Evolutionary conservation across 495 filamentous ascomycete genomes (phyloP), one percentile per base, ranked within the genome.

Genomic region (Astrothelium macrocarpum): DNA sequence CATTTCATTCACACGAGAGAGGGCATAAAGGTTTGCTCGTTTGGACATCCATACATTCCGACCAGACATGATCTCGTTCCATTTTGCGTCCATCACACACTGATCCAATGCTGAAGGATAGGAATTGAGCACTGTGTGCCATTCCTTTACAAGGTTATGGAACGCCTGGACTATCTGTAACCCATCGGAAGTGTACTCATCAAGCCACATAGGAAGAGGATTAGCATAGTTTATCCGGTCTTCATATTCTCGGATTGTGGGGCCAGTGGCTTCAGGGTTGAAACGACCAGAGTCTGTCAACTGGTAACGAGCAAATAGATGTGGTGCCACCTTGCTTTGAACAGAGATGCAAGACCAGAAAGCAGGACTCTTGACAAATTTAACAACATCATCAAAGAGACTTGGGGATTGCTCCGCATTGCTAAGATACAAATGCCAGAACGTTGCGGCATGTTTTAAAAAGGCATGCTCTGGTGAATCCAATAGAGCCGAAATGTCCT

Each of bases 311-410:
- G 43, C 64, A 31, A 61, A 66, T 10, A 66, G 60, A 26, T 62
- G 42, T 2, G 64, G 64, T 5, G 60, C 64, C 3, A 66, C 36
- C 26, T 28, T 28, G n/a, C 16, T 53, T 43, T 73, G 70, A 1
- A 73, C 68, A n/a, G 63, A 31, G n/a, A 71, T 31, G 59, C 71
- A 73, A 14, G 67, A 69, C 71, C 71, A 73, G 32, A 73, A 67
- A 26, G 66, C 66, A 7, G 61, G 60, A 28, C 65, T 70, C 20
- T 62, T 62, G n/a, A 69, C 42, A 56, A 73, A 73, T 11, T 42
- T 31, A 23, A 56, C 32, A 16, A 73, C 63, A 1, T 63, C 49
- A 3, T 63, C 39, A 31, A 64, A 61, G 4, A 66, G 53, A 5
- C 46, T 66, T 25, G 43, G 5, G 2, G 46, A 43, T 20, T 31